Percentiles rank a stretch among this genome's conserved stretches.
Evolutionary conservation across 768 basidiomycete genomes (phyloP).

Genomic region (Auriscalpium microsporum): DNA sequence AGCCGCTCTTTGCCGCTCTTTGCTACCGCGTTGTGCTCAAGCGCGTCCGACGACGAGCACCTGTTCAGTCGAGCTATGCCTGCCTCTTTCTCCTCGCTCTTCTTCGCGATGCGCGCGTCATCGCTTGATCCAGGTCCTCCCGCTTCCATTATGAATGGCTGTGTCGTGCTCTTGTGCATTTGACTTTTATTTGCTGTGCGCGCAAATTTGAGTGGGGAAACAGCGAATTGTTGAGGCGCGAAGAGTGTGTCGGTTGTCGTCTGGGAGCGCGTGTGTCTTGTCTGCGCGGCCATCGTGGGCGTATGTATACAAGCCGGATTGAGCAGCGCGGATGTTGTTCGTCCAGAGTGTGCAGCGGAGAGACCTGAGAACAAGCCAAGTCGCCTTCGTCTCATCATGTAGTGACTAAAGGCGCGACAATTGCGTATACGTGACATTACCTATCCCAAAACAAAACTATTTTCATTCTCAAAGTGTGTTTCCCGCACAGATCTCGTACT

Average conservation of each 20-base stretch:
- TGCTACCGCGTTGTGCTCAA: background rate
- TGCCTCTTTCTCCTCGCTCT: no score
- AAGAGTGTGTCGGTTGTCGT: constrained; percentile 1
- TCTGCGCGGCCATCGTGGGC: constrained; percentile 6
- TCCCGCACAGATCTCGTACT: no score
- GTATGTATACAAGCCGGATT: no score
- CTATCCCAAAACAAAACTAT: no score
- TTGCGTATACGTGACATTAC: background rate
- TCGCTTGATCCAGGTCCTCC: background rate
- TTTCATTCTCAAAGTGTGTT: no score
- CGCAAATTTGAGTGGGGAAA: constrained; percentile 11
- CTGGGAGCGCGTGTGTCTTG: constrained; percentile 15
- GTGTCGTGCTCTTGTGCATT: background rate
- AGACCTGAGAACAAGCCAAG: background rate
- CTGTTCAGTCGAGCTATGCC: background rate
- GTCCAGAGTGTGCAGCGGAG: background rate
- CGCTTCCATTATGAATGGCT: background rate
- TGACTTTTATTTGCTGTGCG: constrained; percentile 3
- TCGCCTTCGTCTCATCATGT: background rate
- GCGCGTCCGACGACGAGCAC: background rate
- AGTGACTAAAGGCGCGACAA: background rate
- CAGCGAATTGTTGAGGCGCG: constrained; percentile 2
- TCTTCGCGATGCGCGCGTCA: background rate
- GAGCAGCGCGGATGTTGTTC: no score
- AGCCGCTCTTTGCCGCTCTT: background rate